Evolutionary conservation across 192 early-diverging fungal species (phyloP).

Genomic region (Coemansia erecta): DNA sequence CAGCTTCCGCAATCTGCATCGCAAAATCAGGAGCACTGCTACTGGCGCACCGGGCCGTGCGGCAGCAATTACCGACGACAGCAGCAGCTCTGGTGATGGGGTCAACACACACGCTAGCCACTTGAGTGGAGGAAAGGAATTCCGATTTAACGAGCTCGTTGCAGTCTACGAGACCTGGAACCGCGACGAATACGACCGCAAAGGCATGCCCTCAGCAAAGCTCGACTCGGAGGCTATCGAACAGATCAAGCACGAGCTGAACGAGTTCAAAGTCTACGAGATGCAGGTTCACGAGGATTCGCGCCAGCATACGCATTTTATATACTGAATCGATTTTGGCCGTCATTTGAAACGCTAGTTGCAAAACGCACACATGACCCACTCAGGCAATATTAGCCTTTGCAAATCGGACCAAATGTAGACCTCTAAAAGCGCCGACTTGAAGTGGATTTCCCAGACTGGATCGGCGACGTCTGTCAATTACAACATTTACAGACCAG

Average conservation of each 20-base stretch:
- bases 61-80: not conserved
- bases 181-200: conserved; percentile 82
- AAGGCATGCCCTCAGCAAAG: conserved; percentile 73
- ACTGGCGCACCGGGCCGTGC: not conserved
- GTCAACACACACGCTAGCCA: no score
- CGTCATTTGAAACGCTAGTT: not conserved
- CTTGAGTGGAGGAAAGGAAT: conserved; percentile 12
- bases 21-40: conserved; percentile 16
- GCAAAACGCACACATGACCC: no score
- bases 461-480: not conserved
- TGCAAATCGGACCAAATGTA: no score
- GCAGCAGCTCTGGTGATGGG: not conserved
- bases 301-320: conserved; percentile 69
- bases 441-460: no score
- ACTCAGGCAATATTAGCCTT: no score
- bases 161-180: conserved; percentile 68
- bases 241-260: conserved; percentile 89
- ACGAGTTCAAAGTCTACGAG: conserved; percentile 89
- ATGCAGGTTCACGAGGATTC: conserved; percentile 88
- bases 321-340: conserved; percentile 44
- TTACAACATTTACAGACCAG: not conserved
- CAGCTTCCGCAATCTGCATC: conserved; percentile 27
- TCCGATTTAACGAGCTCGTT: conserved; percentile 54
- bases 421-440: no score
- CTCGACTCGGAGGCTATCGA: conserved; percentile 83